Conservation (phyloP, 768 basidiomycete species). For the Leccinum rimulosum region DNA sequence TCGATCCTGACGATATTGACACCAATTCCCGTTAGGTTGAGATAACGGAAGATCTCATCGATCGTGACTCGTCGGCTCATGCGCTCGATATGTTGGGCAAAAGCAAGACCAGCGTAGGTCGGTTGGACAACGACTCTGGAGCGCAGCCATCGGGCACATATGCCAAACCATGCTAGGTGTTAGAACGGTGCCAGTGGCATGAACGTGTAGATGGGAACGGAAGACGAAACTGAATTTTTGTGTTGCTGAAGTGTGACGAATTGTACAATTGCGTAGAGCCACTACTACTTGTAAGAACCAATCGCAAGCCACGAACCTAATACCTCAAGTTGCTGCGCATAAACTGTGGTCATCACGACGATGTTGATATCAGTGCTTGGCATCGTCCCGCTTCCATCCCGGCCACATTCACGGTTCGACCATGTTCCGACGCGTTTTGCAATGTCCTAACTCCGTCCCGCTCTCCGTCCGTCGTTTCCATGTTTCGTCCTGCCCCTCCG, state of each 20-base stretch:
- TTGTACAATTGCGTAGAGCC: background rate
- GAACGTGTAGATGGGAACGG: background rate
- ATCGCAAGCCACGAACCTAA: background rate
- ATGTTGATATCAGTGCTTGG: no score
- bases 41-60: slow-evolving; percentile 56
- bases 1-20: slow-evolving; percentile 5
- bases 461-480: no score
- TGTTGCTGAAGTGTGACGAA: background rate
- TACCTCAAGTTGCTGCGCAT: background rate
- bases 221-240: background rate
- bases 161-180: slow-evolving; percentile 57
- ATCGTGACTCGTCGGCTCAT: slow-evolving; percentile 47
- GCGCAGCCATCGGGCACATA: slow-evolving; percentile 58
- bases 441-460: no score
- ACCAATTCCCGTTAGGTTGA: slow-evolving; percentile 43
- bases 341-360: slow-evolving; percentile 33
- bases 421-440: no score
- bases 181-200: background rate
- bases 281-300: background rate
- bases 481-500: no score
- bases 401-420: no score
- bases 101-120: slow-evolving; percentile 36
- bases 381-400: no score
- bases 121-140: slow-evolving; percentile 48
- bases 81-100: slow-evolving; percentile 45